Evolutionary conservation across 2,329 filamentous ascomycete genomes (phyloP).

Genomic region (Trichoderma sp.): DNA sequence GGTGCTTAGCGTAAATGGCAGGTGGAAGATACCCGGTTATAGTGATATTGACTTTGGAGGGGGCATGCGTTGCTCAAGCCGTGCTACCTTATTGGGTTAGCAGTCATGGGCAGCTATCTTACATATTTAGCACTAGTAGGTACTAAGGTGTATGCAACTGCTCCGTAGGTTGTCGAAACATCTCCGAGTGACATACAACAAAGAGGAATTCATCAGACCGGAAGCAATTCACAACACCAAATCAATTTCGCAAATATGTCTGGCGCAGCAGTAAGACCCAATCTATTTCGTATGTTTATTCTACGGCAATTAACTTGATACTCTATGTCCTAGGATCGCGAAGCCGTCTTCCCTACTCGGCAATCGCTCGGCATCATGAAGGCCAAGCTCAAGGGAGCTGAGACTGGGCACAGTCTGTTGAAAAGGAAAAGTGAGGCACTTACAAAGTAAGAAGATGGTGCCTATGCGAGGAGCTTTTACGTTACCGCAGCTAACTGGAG

Average conservation of each 20-base stretch:
- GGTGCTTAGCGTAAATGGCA: conserved; percentile 14
- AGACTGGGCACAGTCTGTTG: conserved; percentile 87
- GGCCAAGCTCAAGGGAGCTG: conserved; percentile 90
- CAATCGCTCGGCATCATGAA: conserved; percentile 98
- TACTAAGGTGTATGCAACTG: conserved; percentile 1
- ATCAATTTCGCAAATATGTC: conserved; percentile 29
- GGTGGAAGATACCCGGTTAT: conserved; percentile 14
- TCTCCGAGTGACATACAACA: background rate
- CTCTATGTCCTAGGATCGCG: conserved; percentile 66
- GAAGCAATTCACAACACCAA: background rate
- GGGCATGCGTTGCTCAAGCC: background rate
- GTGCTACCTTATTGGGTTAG: background rate
- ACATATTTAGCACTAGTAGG: background rate
- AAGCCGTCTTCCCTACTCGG: conserved; percentile 95
- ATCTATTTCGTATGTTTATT: background rate
- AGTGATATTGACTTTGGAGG: conserved; percentile 15
- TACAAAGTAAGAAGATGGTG: conserved; percentile 68
- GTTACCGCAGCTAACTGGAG: conserved; percentile 8
- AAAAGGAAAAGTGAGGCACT: conserved; percentile 98
- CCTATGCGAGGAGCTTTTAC: background rate
- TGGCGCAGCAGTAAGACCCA: conserved; percentile 29
- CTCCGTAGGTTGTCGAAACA: background rate
- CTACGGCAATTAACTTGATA: background rate
- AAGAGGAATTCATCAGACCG: background rate
- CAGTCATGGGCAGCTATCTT: background rate